Evolutionary conservation across 371 early-diverging fungal genomes (phyloP), one percentile per base, ranked within the genome.

Genomic region (Mortierella sp.): DNA sequence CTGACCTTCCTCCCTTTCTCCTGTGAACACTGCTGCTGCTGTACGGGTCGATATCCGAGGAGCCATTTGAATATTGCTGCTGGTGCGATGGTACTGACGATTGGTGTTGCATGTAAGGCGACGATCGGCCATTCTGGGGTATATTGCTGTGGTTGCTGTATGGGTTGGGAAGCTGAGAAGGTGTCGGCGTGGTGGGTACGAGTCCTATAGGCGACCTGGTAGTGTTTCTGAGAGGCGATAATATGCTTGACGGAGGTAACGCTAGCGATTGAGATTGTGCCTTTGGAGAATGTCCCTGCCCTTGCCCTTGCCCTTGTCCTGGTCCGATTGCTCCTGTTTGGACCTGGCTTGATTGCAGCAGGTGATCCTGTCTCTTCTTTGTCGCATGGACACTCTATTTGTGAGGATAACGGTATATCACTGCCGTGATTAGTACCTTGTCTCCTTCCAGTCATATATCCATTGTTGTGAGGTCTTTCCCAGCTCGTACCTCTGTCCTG

Each of bases 351-450:
- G 74, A 74, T 29, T 75, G 73, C 5, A 82, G 46, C n/a, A 89
- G 73, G 71, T 89, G 89, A 76, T 94, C 94, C 71, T 94, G 86
- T 60, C 94, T 90, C 60, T 91, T 91, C 77, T 91, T 94, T 14
- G 92, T 88, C 81, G 92, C 91, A 77, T 94, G 93, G 89, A 94
- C 91, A 44, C 93, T 94, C 92, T 94, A 77, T 72, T 60, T 41
- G 68, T 5, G 55, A 32, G 5, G 10, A 41, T 18, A 12, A 21
- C 12, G 29, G 0, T 43, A 87, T 87, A 68, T 85, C 82, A 24
- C 16, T 16, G 14, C 3, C 73, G 10, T 32, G 5, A 35, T 75
- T 10, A 68, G 68, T 41, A 2, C 18, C 24, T 21, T 68, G 24
- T 21, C 24, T 41, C 41, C 11, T 38, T 38, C 11, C 10, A 4